Base-by-base conservation (phyloP, 2,329 filamentous ascomycete species). In the Colletotrichum camelliae region DNA sequence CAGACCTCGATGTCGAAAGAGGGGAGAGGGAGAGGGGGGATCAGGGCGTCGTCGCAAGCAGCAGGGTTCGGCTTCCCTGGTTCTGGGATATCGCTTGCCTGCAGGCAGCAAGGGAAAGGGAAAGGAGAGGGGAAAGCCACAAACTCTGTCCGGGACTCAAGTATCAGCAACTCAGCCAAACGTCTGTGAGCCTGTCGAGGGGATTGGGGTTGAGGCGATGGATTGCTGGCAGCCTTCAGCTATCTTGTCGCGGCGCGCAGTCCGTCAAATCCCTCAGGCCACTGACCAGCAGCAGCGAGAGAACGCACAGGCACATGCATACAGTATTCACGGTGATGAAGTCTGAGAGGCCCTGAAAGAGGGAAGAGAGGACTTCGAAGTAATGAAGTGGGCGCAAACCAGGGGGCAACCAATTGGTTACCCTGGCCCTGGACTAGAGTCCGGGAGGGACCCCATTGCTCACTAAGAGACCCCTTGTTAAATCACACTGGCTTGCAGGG, bases 1-100 rank as follows among this genome's bases (percentile, higher is more conserved):
- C 61, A 61, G 39, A 73, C 72, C 64, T 81, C 77, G 71, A 81
- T 75, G 70, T 78, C 18, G 35, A n/a, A 37, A 37, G 15, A 33
- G 43, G 43, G 18, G 31, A 60, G 24, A 43, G 43, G 18, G 31
- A 60, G 24, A 43, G 48, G 48, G 15, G 27, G 65, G 21, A 15
- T 33, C 7, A 48, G 37, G 57, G 21, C 33, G 52, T 24, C 31
- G 31, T 31, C 29, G n/a, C 35, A 48, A 37, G 33, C 21, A 21
- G 62, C 64, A 31, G 64, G 52, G 37, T 67, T 57, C 27, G 16
- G 60, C 29, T 43, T 35, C n/a, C 7, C 37, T 21, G 58, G 43
- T 21, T 12, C 29, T 31, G 33, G 64, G 27, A 58, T 58, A 58
- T 31, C 27, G 55, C 16, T 58, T 58, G 55, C 55, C 29, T 43